These are phyloP conservation scores for Saccharomycopsis phalli DNA, from an alignment of 1,139 yeast species.

Conservation along the genomic window DNA sequence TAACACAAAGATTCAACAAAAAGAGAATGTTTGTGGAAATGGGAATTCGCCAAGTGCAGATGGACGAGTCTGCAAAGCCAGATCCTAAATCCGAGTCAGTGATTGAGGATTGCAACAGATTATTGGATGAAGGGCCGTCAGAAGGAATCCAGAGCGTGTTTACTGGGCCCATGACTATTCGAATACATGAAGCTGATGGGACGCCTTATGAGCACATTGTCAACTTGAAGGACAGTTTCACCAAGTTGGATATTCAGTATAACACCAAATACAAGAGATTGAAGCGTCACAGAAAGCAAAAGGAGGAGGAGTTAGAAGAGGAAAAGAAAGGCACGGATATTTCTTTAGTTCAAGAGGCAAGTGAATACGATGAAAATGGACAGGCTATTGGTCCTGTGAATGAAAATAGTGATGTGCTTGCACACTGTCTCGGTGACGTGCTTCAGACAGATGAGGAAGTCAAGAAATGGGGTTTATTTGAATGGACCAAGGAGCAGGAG, in stretches of 20 bases:
- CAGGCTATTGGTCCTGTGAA: conserved; percentile 19
- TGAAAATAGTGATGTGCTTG: conserved; percentile 29
- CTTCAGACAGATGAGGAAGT: conserved; percentile 52
- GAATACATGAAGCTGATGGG: conserved; percentile 99
- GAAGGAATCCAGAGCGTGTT: conserved; percentile 42
- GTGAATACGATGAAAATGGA: not conserved
- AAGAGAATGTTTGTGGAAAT: conserved; percentile 91
- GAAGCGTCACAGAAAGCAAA: conserved; percentile 40
- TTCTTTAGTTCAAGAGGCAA: conserved; percentile 18
- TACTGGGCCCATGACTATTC: conserved; percentile 91
- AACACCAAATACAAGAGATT: conserved; percentile 78
- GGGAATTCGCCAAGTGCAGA: conserved; percentile 87
- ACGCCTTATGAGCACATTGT: conserved; percentile 98
- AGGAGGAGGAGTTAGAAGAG: conserved; percentile 21
- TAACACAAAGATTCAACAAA: conserved; percentile 86
- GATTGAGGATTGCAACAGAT: conserved; percentile 31
- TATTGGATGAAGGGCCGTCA: conserved; percentile 26
- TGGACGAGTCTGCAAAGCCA: conserved; percentile 37
- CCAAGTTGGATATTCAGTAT: conserved; percentile 88
- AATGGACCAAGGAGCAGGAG: conserved; percentile 66
- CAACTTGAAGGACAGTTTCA: conserved; percentile 74
- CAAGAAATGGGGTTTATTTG: conserved; percentile 64
- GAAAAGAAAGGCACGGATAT: conserved; percentile 15
- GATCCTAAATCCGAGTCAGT: conserved; percentile 32
- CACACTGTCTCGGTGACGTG: conserved; percentile 72